These are phyloP conservation scores for Lepraria neglecta DNA, from an alignment of 495 filamentous ascomycete species.

Conservation along the genomic window DNA sequence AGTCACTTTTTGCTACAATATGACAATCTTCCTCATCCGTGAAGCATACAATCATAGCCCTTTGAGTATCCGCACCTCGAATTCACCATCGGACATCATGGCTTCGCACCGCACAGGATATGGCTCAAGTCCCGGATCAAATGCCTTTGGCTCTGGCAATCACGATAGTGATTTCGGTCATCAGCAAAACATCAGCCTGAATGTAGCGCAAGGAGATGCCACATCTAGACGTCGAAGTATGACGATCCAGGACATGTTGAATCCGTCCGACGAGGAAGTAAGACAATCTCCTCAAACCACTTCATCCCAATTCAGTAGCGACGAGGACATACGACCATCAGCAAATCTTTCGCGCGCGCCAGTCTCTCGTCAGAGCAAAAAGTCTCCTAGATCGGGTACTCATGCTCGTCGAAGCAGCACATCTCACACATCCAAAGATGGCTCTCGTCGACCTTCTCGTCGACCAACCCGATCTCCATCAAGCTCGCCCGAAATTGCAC, in stretches of 20 bases:
- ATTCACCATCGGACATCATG: slow-evolving; percentile 1
- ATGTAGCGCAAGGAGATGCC: background rate
- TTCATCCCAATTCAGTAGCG: slow-evolving; percentile 11
- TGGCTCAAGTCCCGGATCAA: background rate
- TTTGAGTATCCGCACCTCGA: background rate
- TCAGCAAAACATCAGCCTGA: background rate
- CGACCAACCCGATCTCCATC: background rate
- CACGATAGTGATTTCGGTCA: background rate
- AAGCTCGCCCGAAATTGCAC: slow-evolving; percentile 2
- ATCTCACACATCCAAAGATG: background rate
- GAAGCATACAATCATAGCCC: background rate
- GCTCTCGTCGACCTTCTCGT: slow-evolving; percentile 6
- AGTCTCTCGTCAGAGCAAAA: background rate
- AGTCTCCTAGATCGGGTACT: background rate
- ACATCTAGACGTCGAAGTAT: slow-evolving; percentile 21
- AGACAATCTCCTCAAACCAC: background rate
- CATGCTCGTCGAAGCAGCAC: background rate
- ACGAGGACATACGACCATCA: slow-evolving; percentile 2
- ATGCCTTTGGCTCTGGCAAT: background rate
- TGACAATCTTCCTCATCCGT: background rate
- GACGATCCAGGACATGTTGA: slow-evolving; percentile 25
- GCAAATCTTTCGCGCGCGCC: slow-evolving; percentile 1
- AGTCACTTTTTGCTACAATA: background rate
- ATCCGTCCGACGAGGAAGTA: slow-evolving; percentile 21
- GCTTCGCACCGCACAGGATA: background rate